Evolutionary conservation across 2,329 filamentous ascomycete genomes (phyloP).

Genomic region (Fusarium cyanostomum): DNA sequence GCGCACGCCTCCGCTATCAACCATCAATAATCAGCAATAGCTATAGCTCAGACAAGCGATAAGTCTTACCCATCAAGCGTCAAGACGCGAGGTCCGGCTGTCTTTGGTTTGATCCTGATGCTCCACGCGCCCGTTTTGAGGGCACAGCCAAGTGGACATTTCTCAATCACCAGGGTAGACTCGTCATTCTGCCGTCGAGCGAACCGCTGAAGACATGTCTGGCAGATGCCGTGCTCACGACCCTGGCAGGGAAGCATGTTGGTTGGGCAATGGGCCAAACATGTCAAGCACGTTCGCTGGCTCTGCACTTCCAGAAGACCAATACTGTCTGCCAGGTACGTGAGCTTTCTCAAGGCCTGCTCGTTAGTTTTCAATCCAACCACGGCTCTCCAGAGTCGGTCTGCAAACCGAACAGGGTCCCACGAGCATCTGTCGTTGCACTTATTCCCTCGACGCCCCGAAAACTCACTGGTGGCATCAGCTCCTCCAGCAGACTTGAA

Average conservation of each 20-base stretch:
- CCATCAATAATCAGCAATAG: too few relatives aligned
- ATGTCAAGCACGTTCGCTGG: slow-evolving; percentile 17
- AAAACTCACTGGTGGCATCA: not conserved
- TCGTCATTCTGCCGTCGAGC: not conserved
- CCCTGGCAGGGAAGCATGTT: slow-evolving; percentile 21
- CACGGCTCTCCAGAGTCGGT: not conserved
- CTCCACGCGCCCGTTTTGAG: slow-evolving; percentile 7
- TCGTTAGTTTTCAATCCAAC: not conserved
- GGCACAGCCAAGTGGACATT: slow-evolving; percentile 12
- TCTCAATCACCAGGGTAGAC: not conserved
- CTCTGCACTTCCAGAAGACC: not conserved
- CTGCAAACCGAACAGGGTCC: slow-evolving; percentile 1
- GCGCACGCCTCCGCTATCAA: slow-evolving; percentile 14
- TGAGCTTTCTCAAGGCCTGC: not conserved
- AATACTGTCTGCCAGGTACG: not conserved
- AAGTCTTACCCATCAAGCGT: slow-evolving; percentile 15
- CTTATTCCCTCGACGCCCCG: not conserved
- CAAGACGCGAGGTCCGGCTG: slow-evolving; percentile 7
- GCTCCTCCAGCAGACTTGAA: too few relatives aligned
- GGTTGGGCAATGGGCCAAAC: slow-evolving; percentile 8
- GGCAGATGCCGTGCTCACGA: slow-evolving; percentile 14
- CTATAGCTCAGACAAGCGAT: too few relatives aligned
- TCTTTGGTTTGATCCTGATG: slow-evolving; percentile 17
- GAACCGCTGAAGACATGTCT: slow-evolving; percentile 7
- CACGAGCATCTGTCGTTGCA: slow-evolving; percentile 4